Evolutionary conservation across 2,329 filamentous ascomycete genomes (phyloP).

Genomic region (Cercospora berteroae): DNA sequence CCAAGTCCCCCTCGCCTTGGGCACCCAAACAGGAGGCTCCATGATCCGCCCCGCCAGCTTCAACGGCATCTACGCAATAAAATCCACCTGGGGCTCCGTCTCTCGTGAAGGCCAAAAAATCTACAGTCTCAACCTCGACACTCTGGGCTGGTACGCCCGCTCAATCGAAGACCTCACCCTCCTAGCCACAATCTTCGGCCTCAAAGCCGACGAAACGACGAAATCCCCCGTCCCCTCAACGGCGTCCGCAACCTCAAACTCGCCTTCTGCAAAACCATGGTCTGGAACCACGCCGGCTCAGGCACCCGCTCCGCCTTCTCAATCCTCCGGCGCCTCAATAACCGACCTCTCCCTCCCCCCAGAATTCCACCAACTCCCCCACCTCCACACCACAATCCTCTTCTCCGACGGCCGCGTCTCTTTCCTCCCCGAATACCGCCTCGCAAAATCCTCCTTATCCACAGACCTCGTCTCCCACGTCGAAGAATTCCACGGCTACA

Average conservation of each 20-base stretch:
- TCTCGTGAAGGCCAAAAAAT: constrained; percentile 61
- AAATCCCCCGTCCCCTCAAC: constrained; percentile 29
- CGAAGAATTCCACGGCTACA: constrained; percentile 47
- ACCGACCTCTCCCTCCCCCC: constrained; percentile 56
- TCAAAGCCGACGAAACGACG: constrained; percentile 57
- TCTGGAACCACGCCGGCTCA: constrained; percentile 48
- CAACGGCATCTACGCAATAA: constrained; percentile 63
- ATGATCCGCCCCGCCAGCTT: constrained; percentile 64
- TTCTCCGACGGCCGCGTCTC: constrained; percentile 53
- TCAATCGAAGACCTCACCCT: constrained; percentile 59
- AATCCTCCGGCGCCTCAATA: constrained; percentile 53
- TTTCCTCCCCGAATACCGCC: constrained; percentile 56
- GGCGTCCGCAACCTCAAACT: constrained; percentile 52
- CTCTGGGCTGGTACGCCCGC: constrained; percentile 60
- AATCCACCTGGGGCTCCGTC: constrained; percentile 65
- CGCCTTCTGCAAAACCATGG: constrained; percentile 54
- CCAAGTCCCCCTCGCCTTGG: constrained; percentile 60
- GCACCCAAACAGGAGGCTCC: constrained; percentile 66
- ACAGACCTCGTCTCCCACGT: constrained; percentile 51
- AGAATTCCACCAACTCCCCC: constrained; percentile 49
- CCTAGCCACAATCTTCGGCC: constrained; percentile 53
- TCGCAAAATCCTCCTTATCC: constrained; percentile 50
- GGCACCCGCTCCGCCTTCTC: constrained; percentile 40
- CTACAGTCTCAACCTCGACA: constrained; percentile 61
- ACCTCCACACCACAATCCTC: constrained; percentile 56